phyloP scores from a whole-genome alignment of 148 eudicot genomes.

The Fagopyrum homotropicum region DNA sequence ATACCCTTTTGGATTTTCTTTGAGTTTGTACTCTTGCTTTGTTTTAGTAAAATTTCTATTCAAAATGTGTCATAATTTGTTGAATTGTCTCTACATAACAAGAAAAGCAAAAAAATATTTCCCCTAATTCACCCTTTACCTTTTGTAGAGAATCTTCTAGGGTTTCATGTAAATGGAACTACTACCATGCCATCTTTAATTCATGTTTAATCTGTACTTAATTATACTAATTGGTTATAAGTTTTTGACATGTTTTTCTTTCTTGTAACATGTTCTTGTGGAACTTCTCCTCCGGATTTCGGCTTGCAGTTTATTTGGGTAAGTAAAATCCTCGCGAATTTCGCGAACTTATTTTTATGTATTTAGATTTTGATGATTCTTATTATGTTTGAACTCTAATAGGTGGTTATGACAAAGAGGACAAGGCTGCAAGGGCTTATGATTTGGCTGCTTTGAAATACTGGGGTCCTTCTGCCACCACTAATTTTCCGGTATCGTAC shows the following conservation, averaged over 20 bases:
- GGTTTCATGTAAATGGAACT: not conserved
- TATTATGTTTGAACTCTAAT: not conserved
- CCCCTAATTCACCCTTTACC: not conserved
- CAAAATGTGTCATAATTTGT: conserved; percentile 4
- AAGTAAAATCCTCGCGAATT: not conserved
- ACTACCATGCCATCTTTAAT: conserved; percentile 2
- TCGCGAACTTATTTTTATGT: not conserved
- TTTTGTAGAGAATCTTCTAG: conserved; percentile 10
- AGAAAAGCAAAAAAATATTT: conserved; percentile 5
- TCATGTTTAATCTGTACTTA: not conserved
- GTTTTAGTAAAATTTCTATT: conserved; percentile 1
- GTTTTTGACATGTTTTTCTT: not conserved
- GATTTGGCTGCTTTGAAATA: conserved; percentile 96
- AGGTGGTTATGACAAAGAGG: conserved; percentile 98
- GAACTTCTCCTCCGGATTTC: not conserved
- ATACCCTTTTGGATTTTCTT: not conserved
- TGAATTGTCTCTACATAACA: not conserved
- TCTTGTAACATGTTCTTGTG: conserved; percentile 5
- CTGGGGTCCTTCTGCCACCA: conserved; percentile 96
- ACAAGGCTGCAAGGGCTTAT: conserved; percentile 94
- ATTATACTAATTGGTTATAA: not conserved
- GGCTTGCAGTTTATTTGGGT: conserved; percentile 76
- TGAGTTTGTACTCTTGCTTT: not conserved
- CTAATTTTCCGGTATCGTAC: conserved; percentile 83
- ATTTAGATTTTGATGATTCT: not conserved